A percentile compares a stretch with the other conserved stretches of the same genome.
Evolutionary conservation across 768 basidiomycete genomes (phyloP).

Genomic region (Mycena indigotica): DNA sequence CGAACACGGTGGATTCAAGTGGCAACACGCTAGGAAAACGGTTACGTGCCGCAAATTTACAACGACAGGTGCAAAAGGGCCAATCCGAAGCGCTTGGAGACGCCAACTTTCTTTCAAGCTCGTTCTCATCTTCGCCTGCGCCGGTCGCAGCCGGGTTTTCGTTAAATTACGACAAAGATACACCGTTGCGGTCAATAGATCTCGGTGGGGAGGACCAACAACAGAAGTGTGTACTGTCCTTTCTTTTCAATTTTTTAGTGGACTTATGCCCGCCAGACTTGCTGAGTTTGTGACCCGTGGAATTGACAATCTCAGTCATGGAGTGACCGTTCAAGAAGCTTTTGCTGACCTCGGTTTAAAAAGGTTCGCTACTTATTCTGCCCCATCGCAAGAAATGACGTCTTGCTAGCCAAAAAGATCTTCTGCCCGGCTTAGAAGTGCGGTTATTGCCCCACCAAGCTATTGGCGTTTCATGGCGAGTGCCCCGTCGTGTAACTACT

Average conservation of each 20-base stretch:
- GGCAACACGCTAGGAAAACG: conserved; percentile 18
- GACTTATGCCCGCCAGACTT: no score
- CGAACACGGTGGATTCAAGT: conserved; percentile 7
- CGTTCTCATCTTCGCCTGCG: conserved; percentile 15
- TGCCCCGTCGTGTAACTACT: not conserved
- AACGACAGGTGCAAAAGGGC: conserved; percentile 3
- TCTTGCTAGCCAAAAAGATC: conserved; percentile 46
- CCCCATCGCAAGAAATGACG: not conserved
- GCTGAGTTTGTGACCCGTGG: conserved; percentile 63
- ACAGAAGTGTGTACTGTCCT: conserved; percentile 37
- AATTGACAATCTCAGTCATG: conserved; percentile 59
- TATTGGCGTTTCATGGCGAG: conserved; percentile 73
- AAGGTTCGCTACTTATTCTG: conserved; percentile 38
- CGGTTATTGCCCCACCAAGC: conserved; percentile 72
- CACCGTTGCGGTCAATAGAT: conserved; percentile 53
- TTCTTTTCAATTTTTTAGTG: conserved; percentile 2
- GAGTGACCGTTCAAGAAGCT: conserved; percentile 52
- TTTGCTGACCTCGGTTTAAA: conserved; percentile 54
- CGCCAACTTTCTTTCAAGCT: conserved; percentile 25
- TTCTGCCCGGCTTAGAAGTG: conserved; percentile 70
- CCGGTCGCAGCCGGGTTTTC: conserved; percentile 38
- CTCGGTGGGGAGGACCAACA: conserved; percentile 61
- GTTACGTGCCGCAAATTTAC: conserved; percentile 11
- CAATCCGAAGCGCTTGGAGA: conserved; percentile 12
- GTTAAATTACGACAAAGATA: conserved; percentile 53